Evolutionary conservation across 257 asterid species (phyloP), one percentile per base, ranked within the genome.

Genomic region (Nicotiana knightiana): DNA sequence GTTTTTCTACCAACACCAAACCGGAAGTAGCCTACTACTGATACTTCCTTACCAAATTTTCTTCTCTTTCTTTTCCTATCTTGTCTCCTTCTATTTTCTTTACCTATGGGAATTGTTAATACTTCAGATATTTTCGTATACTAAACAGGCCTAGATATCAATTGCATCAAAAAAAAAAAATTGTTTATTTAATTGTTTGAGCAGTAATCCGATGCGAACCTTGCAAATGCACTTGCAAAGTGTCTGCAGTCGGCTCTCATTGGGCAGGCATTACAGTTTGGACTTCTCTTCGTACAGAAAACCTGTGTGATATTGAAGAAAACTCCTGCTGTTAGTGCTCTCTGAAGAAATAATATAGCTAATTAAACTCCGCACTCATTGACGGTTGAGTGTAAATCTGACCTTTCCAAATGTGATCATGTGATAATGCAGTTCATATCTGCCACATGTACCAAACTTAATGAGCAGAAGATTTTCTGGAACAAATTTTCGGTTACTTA

Each of bases 231-330:
- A 75, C 97, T 92, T 24, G 94, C 93, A 85, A 67, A 92, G 80
- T 94, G 91, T 39, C 63, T 83, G 86, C 97, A 94, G 6, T 84
- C 84, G 6, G 48, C 86, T 79, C 67, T 90, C 91, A 89, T 62
- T 16, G 97, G 97, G 63, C 98, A 94, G 6, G 88, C 87, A 30
- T 83, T 83, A 65, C 94, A 93, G 33, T 91, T 94, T 1, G 96
- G 97, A 0, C 11, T 15, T 13, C 1, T 76, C 89, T 90, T 91
- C 3, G 91, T 89, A 79, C 97, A 94, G 21, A 94, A 87, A 9
- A 88, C 81, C 95, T 93, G 58, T 10, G 64, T 43, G 55, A 43
- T 75, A 51, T 67, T 12, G 55, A 63, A 37, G 67, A 24, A 24
- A 5, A 4, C 61, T 80, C 8, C 54, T 18, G 33, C 17, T 67